Evolutionary conservation across 306 rosid genomes (phyloP), one percentile per base, ranked within the genome.

Genomic region (Cyclanthera cordifolia): DNA sequence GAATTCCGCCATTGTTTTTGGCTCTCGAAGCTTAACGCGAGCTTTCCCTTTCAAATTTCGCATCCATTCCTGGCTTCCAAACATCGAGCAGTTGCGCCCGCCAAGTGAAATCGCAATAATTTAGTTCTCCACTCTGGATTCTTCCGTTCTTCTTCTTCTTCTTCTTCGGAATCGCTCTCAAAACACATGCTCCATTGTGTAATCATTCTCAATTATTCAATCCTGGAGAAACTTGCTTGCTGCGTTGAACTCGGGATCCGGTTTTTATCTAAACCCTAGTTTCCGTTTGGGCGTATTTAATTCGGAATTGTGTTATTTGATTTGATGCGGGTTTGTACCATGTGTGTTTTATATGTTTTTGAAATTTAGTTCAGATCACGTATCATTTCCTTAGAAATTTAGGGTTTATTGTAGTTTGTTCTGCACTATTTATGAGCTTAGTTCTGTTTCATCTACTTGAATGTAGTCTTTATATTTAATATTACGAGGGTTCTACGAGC

Each of bases 241-340:
- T 74, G 49, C 30, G 70, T 69, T 55, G 74, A 78, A 43, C 65
- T 57, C 65, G 76, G 72, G 72, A 78, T 70, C 58, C 32, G 57
- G 78, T 76, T 82, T 82, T 76, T n/a, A 28, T 61, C 73, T 53
- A 83, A 87, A 87, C 95, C 95, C 92, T 87, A 92, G 84, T 67
- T 82, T 63, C 50, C 83, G 83, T 83, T 47, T 77, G 84, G 83
- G 70, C 78, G 45, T 68, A 25, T 80, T 70, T 78, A 65, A 73
- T 61, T 59, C 74, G 72, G 59, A 75, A 68, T 67, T 78, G 66
- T 76, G 45, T 54, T 15, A 67, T 79, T 83, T 70, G 88, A 84
- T 81, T 84, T 55, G 84, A 64, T 74, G 66, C 66, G 71, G 72
- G 65, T 76, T 66, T 50, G 32, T 58, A 53, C 58, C 50, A 57